phyloP scores from a whole-genome alignment of 805 yeast species.

The Zygoascus tannicola region DNA sequence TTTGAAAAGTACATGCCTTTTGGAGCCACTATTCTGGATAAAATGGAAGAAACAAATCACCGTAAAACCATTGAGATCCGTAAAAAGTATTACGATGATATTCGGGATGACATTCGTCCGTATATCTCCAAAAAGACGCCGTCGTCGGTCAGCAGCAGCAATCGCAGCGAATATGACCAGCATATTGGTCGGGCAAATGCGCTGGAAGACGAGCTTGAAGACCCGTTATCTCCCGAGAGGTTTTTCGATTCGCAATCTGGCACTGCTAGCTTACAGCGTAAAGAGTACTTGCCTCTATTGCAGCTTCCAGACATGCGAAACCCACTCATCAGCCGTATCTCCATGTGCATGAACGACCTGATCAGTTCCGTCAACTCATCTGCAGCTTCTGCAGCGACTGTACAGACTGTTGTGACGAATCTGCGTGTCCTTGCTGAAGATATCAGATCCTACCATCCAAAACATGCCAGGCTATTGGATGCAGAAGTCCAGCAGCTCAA shows the following conservation, averaged over 20 bases:
- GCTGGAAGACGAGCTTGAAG: conserved; percentile 5
- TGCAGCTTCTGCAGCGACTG: conserved; percentile 18
- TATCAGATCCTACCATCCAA: conserved; percentile 7
- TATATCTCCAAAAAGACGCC: conserved; percentile 10
- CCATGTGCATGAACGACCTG: conserved; percentile 22
- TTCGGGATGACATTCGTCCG: conserved; percentile 7
- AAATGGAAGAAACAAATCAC: conserved; percentile 15
- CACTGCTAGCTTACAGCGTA: conserved; percentile 14
- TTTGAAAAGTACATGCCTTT: conserved; percentile 15
- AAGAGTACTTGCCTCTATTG: conserved; percentile 22
- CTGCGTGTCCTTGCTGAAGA: conserved; percentile 14
- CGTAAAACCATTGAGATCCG: conserved; percentile 5
- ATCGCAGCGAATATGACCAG: not conserved
- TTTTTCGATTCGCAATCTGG: conserved; percentile 22
- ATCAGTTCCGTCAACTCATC: conserved; percentile 21
- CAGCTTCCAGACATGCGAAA: conserved; percentile 20
- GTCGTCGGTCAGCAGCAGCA: not conserved
- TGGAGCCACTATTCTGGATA: conserved; percentile 14
- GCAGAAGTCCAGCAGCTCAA: conserved; percentile 13
- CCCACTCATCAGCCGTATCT: conserved; percentile 16
- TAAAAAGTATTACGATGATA: conserved; percentile 9
- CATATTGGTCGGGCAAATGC: not conserved
- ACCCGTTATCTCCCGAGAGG: conserved; percentile 15
- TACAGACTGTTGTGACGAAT: conserved; percentile 12
- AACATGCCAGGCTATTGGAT: conserved; percentile 11